These are phyloP conservation scores for Pseudocercospora pini-densiflorae DNA, from an alignment of 2,329 filamentous ascomycete species.

Conservation along the genomic window DNA sequence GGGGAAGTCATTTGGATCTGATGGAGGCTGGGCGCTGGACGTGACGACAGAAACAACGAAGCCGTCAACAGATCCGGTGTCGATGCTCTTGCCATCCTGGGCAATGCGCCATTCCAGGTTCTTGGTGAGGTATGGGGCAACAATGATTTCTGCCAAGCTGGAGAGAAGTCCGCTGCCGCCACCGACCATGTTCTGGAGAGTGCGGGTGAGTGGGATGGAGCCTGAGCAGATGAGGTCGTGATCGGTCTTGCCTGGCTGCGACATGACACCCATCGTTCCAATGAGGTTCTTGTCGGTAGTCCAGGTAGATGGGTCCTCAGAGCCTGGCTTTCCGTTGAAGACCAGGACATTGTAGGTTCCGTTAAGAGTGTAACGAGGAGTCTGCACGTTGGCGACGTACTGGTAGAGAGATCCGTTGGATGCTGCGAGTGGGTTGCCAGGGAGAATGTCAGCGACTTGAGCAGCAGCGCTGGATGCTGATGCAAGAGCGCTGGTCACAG, in stretches of 20 bases:
- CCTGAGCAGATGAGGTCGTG: slow-evolving; percentile 42
- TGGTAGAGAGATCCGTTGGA: slow-evolving; percentile 58
- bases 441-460: slow-evolving; percentile 17
- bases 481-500: neutral
- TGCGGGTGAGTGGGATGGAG: slow-evolving; percentile 52
- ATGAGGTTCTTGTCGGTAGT: slow-evolving; percentile 58
- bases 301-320: slow-evolving; percentile 56
- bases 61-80: slow-evolving; percentile 39
- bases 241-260: slow-evolving; percentile 26
- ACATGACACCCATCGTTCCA: slow-evolving; percentile 59
- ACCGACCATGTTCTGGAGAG: slow-evolving; percentile 42
- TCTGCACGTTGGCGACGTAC: slow-evolving; percentile 71
- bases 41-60: slow-evolving; percentile 47
- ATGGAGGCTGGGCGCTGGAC: slow-evolving; percentile 42
- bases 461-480: neutral
- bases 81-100: slow-evolving; percentile 38
- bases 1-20: slow-evolving; percentile 40
- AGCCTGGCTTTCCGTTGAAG: slow-evolving; percentile 62
- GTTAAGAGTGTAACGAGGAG: slow-evolving; percentile 63
- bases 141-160: slow-evolving; percentile 34
- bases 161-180: slow-evolving; percentile 35
- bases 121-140: slow-evolving; percentile 38
- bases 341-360: slow-evolving; percentile 69
- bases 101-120: slow-evolving; percentile 44
- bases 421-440: slow-evolving; percentile 33